Base-by-base conservation (phyloP, 148 eudicot genomes). In the Cornus kousa region DNA sequence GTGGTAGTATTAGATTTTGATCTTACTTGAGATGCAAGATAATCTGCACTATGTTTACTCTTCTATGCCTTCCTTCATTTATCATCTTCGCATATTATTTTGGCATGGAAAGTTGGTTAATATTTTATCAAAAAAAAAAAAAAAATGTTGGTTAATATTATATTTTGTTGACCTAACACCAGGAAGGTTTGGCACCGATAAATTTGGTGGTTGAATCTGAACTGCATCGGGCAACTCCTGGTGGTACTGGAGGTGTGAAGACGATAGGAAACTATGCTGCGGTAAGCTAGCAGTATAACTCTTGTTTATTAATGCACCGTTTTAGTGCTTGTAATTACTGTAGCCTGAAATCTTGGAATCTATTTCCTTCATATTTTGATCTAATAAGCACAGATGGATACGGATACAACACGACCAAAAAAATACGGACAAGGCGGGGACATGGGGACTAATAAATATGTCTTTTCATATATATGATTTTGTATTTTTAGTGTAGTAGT, bases 171-270 rank as follows among this genome's bases (percentile, higher is more conserved):
- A 23, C 82, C 65, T 33, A 40, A 71, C 73, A 35, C 37, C 92
- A 96, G 99, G 98, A 88, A 87, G 97, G 98, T 75, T 87, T 93
- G 75, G 91, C 97, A 50, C 98, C 97, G 74, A 93, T 96, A 72
- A 91, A 93, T 85, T 83, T 96, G 89, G 80, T 93, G 74, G 85
- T 96, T 80, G 97, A 96, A 86, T 90, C 90, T 72, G 94, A 96
- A 82, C 84, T 96, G 87, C 99, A 96, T 82, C 91, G 98, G 79
- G 99, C 99, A 83, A 87, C 90, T 72, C 99, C 99, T 77, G 99
- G 99, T 81, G 99, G 99, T 75, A 96, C 98, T n/a, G 98, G 98
- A 80, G 98, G 95, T 76, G 93, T 92, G 57, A 96, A 96, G 86
- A 89, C 91, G 40, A 85, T 90, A 37, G 99, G 99, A 80, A 96